Evolutionary conservation across 1,284 basidiomycete genomes (phyloP), one percentile per base, ranked within the genome.

Genomic region (Leccinum fallax): DNA sequence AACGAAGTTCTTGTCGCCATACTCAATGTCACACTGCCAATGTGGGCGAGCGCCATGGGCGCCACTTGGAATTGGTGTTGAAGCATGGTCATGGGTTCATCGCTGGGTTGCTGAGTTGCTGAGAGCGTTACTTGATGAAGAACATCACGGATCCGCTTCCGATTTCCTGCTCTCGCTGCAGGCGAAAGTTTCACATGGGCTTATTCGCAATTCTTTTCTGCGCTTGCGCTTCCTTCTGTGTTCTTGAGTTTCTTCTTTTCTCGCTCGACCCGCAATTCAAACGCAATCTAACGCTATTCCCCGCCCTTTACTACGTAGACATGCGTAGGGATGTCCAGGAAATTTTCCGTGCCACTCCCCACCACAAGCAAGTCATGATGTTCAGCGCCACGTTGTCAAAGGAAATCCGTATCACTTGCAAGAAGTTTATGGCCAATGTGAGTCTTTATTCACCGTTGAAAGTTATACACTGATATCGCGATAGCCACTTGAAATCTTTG

Each of bases 361-460:
- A 98, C 80, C 95, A 98, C 87, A 99, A 99, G 84, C 97, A 99
- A 85, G 97, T 99, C 67, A 99, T 99, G 97, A 99, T 99, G 97
- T 99, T 99, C 85, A 97, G 94, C 71, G 97, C 97, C 53, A 99
- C 97, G 1, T 82, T 99, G 64, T 89, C 95, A 61, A 99, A 99
- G 84, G 97, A 99, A 67, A 97, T 99, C 64, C 87, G 97, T 61
- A 86, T 90, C 7, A 98, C 96, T 0, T 99, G 97, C 87, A 99
- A 99, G 82, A 99, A 99, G 79, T 99, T 99, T 78, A 99, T 99
- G 97, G 93, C 95, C 61, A 98, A 95, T 77, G 97, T 98, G 72
- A 70, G 94, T 84, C 13, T 30, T 19, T 54, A 40, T 55, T 28
- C 38, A 54, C 34, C 3, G 52, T 3, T 21, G 0, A 6, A 8